phyloP scores from a whole-genome alignment of 495 filamentous ascomycete species.

The Xylaria palmicola region DNA sequence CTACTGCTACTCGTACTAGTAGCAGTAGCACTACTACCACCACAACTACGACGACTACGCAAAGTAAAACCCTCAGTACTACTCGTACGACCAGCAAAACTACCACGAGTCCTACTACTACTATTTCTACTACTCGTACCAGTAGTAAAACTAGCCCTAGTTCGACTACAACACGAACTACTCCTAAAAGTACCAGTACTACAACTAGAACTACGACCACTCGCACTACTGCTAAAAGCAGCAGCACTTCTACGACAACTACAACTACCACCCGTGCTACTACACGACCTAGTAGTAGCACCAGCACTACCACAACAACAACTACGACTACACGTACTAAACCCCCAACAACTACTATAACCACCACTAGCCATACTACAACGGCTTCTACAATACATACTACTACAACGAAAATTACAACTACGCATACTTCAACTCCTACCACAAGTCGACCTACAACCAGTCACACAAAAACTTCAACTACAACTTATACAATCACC shows the following conservation, averaged over 20 bases:
- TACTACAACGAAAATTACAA: too few relatives aligned
- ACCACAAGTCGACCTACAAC: too few relatives aligned
- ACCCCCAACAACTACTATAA: too few relatives aligned
- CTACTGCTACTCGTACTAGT: not conserved
- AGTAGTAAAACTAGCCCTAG: too few relatives aligned
- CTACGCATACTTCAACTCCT: too few relatives aligned
- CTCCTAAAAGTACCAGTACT: not conserved
- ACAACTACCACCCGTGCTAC: not conserved
- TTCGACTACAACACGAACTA: too few relatives aligned
- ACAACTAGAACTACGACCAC: not conserved
- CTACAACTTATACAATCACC: too few relatives aligned
- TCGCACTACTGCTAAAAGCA: not conserved
- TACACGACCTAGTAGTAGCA: not conserved
- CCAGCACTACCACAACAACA: not conserved
- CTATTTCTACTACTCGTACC: not conserved
- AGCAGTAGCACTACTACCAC: not conserved
- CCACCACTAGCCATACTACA: too few relatives aligned
- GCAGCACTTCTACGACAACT: not conserved
- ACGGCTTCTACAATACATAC: too few relatives aligned
- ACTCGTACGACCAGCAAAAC: not conserved
- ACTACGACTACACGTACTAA: too few relatives aligned
- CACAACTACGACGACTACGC: not conserved
- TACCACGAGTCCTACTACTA: too few relatives aligned
- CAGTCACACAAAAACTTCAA: too few relatives aligned
- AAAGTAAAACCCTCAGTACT: not conserved